Percentiles rank a stretch among this genome's conserved stretches.
Conservation (phyloP, 2,329 filamentous ascomycete genomes). For the Diplodia seriata region DNA sequence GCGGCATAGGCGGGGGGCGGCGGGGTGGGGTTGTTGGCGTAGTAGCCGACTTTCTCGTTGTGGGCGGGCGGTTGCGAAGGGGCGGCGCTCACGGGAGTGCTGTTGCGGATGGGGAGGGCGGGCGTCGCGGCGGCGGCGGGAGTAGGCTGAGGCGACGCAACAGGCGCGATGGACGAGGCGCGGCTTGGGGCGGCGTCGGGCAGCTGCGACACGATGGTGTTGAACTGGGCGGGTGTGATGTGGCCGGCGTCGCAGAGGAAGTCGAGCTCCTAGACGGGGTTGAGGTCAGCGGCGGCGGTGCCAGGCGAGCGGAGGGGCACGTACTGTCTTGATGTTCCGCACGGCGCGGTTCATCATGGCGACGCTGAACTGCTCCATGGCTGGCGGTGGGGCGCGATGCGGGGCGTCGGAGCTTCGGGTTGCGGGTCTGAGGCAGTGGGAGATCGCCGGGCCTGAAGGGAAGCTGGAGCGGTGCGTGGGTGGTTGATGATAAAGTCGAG, state of each 20-base stretch:
- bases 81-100: conserved; percentile 39
- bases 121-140: conserved; percentile 45
- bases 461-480: not conserved
- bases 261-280: conserved; percentile 76
- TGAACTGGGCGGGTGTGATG: conserved; percentile 77
- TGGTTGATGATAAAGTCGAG: not conserved
- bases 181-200: conserved; percentile 70
- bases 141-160: conserved; percentile 34
- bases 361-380: conserved; percentile 54
- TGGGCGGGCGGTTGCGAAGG: conserved; percentile 42
- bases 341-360: conserved; percentile 83
- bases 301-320: conserved; percentile 40
- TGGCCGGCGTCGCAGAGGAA: conserved; percentile 82
- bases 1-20: conserved; percentile 55
- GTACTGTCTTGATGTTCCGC: conserved; percentile 83
- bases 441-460: not conserved
- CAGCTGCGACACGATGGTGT: conserved; percentile 75
- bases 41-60: conserved; percentile 52
- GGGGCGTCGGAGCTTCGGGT: conserved; percentile 5
- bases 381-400: conserved; percentile 4
- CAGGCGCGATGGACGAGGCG: conserved; percentile 37
- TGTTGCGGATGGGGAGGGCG: conserved; percentile 41
- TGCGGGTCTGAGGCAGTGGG: conserved; percentile 5
- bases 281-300: conserved; percentile 34
- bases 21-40: conserved; percentile 43